These are phyloP conservation scores for Cryptosporidium baileyi DNA, from an alignment of 169 alveolate species.

Conservation along the genomic window DNA sequence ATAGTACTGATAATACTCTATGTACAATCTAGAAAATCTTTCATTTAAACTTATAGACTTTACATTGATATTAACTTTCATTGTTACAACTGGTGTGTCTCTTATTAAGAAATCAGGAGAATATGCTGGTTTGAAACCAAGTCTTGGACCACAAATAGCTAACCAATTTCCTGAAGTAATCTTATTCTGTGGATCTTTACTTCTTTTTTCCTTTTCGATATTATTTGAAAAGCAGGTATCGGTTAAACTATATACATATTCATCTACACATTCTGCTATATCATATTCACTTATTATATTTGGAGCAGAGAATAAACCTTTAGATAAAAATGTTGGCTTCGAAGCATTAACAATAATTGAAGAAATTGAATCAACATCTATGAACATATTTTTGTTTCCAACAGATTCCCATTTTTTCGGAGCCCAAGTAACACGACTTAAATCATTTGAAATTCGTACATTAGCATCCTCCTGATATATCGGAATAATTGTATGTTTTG, in stretches of 20 bases:
- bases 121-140: slow-evolving; percentile 64
- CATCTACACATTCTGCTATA: slow-evolving; percentile 69
- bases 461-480: slow-evolving; percentile 65
- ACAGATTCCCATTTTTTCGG: slow-evolving; percentile 64
- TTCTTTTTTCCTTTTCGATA: neutral
- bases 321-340: slow-evolving; percentile 37
- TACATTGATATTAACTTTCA: slow-evolving; percentile 56
- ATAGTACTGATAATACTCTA: slow-evolving; percentile 52
- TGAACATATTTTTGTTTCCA: slow-evolving; percentile 48
- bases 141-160: slow-evolving; percentile 68
- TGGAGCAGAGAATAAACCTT: slow-evolving; percentile 46
- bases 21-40: slow-evolving; percentile 59
- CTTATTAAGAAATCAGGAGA: slow-evolving; percentile 65
- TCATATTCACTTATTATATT: slow-evolving; percentile 54
- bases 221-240: slow-evolving; percentile 54
- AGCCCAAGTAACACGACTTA: slow-evolving; percentile 55
- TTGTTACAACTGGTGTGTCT: slow-evolving; percentile 50
- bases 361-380: slow-evolving; percentile 61
- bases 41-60: slow-evolving; percentile 59
- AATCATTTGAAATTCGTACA: slow-evolving; percentile 52
- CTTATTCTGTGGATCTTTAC: slow-evolving; percentile 33
- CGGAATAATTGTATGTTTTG: slow-evolving; percentile 56
- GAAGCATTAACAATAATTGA: slow-evolving; percentile 63
- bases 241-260: slow-evolving; percentile 22
- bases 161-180: slow-evolving; percentile 65